A percentile compares a stretch with the other conserved stretches of the same genome.
These are phyloP conservation scores for Cyclotella choctawhatcheeana DNA, from an alignment of 108 stramenopile species.

Conservation along the genomic window DNA sequence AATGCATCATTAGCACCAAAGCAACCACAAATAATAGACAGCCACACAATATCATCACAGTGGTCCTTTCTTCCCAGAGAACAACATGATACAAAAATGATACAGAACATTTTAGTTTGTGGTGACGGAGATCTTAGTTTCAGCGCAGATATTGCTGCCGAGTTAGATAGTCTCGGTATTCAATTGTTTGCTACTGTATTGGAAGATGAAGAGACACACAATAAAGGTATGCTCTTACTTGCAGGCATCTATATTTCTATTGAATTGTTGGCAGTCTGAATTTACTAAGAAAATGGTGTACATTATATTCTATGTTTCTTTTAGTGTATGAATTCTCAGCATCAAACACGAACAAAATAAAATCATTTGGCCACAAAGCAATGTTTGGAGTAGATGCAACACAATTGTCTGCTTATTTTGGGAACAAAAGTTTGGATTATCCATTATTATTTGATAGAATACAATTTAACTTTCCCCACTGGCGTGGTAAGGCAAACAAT, in stretches of 20 bases:
- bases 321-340: slow-evolving; percentile 42
- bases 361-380: slow-evolving; percentile 43
- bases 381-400: slow-evolving; percentile 79
- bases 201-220: slow-evolving; percentile 70
- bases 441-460: slow-evolving; percentile 65
- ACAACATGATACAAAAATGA: neutral
- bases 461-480: slow-evolving; percentile 90
- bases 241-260: no score
- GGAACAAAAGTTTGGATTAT: slow-evolving; percentile 21
- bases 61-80: slow-evolving; percentile 5
- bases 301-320: neutral
- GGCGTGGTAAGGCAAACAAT: slow-evolving; percentile 83
- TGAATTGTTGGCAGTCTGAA: no score
- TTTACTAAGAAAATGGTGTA: no score
- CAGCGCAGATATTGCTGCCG: slow-evolving; percentile 56
- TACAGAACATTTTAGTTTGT: slow-evolving; percentile 62
- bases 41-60: no score
- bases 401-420: slow-evolving; percentile 52
- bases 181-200: slow-evolving; percentile 71
- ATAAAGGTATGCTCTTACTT: slow-evolving; percentile 21
- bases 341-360: slow-evolving; percentile 27
- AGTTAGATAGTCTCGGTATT: slow-evolving; percentile 42
- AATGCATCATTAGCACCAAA: no score
- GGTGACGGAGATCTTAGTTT: slow-evolving; percentile 89
- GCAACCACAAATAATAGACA: no score